These are phyloP conservation scores for Fusarium robinianum DNA, from an alignment of 2,329 filamentous ascomycete species.

Conservation along the genomic window DNA sequence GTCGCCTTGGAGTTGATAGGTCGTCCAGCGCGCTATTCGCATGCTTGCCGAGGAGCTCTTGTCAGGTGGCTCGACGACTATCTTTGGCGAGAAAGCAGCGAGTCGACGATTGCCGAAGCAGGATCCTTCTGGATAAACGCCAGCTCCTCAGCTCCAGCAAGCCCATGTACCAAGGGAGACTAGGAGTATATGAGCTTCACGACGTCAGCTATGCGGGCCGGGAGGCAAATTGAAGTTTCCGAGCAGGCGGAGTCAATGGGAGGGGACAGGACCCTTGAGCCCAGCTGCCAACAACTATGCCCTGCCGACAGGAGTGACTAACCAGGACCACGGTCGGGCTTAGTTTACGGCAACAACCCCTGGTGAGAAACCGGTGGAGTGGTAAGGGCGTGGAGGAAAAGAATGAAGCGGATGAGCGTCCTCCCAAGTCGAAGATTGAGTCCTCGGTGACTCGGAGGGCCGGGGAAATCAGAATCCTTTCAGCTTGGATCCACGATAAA, in stretches of 20 bases:
- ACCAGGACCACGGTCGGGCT: constrained; percentile 16
- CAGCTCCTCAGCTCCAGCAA: constrained; percentile 8
- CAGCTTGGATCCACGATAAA: constrained; percentile 5
- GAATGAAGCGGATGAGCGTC: neutral
- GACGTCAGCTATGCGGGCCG: constrained; percentile 3
- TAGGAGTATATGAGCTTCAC: constrained; percentile 17
- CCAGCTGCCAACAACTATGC: constrained; percentile 22
- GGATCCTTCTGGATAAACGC: constrained; percentile 10
- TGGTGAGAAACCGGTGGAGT: constrained; percentile 23
- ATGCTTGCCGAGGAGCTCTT: constrained; percentile 28
- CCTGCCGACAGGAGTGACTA: constrained; percentile 19
- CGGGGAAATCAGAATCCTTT: constrained; percentile 8
- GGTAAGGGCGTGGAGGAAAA: constrained; percentile 19
- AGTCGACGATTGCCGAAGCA: constrained; percentile 1
- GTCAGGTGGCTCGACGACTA: too few species aligned
- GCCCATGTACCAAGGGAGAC: constrained; percentile 11
- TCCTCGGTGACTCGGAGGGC: neutral
- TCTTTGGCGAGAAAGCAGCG: constrained; percentile 9
- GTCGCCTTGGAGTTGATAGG: constrained; percentile 7
- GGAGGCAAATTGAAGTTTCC: constrained; percentile 7
- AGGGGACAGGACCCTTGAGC: constrained; percentile 18
- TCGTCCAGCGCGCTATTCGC: constrained; percentile 20
- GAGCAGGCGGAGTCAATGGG: constrained; percentile 7
- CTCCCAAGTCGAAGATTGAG: neutral
- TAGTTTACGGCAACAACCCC: constrained; percentile 21